These are phyloP conservation scores for Eucalyptus decipiens DNA, from an alignment of 345 rosid genomes.

Conservation along the genomic window DNA sequence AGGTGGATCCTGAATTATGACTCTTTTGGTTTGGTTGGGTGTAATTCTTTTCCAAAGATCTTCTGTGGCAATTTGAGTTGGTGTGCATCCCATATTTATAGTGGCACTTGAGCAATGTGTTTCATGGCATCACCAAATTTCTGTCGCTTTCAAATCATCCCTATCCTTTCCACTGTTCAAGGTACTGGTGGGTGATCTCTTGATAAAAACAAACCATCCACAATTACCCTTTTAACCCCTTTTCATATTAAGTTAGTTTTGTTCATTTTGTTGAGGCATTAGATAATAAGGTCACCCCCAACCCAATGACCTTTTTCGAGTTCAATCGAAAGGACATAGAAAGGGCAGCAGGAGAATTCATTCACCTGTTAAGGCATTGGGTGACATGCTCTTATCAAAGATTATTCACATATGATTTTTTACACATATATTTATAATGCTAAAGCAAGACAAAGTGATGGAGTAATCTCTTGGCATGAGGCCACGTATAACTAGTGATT, in stretches of 20 bases:
- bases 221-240: neutral
- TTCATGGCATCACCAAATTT: slow-evolving; percentile 10
- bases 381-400: neutral
- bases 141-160: slow-evolving; percentile 32
- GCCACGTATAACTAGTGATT: neutral
- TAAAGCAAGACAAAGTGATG: neutral
- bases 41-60: slow-evolving; percentile 5
- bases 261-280: neutral
- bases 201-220: neutral
- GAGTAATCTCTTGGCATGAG: neutral
- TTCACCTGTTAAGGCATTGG: neutral
- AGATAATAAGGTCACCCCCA: neutral
- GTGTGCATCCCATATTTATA: slow-evolving; percentile 48
- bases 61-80: slow-evolving; percentile 17
- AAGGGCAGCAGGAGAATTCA: neutral
- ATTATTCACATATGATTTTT: neutral
- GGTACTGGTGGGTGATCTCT: neutral
- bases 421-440: neutral
- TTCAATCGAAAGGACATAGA: neutral
- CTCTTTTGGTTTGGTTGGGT: neutral
- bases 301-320: neutral
- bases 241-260: neutral
- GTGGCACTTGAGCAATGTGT: neutral
- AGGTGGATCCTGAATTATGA: neutral
- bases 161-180: neutral